Conservation (phyloP, 2,329 filamentous ascomycete species). For the Albophoma yamanashiensis region DNA sequence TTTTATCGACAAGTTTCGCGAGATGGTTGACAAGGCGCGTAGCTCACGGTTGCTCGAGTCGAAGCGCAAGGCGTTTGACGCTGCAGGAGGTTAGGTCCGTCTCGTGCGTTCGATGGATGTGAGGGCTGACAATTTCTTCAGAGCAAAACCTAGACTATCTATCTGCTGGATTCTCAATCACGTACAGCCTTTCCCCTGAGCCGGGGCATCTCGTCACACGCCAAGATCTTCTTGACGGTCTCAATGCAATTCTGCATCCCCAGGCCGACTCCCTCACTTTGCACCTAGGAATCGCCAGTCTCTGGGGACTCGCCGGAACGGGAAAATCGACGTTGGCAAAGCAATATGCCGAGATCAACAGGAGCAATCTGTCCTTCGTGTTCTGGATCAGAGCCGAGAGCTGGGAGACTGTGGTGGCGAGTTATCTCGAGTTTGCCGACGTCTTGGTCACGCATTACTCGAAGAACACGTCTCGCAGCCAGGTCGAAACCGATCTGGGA, state of each 20-base stretch:
- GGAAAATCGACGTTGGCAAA: slow-evolving; percentile 14
- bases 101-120: background rate
- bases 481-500: slow-evolving; percentile 13
- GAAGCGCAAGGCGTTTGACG: slow-evolving; percentile 10
- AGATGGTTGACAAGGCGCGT: slow-evolving; percentile 9
- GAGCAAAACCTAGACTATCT: slow-evolving; percentile 9
- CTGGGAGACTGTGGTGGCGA: slow-evolving; percentile 14
- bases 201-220: slow-evolving; percentile 7
- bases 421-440: slow-evolving; percentile 14
- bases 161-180: slow-evolving; percentile 7
- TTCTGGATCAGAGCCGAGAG: slow-evolving; percentile 16
- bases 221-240: slow-evolving; percentile 6
- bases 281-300: slow-evolving; percentile 9
- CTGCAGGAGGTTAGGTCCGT: slow-evolving; percentile 6
- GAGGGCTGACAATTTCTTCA: background rate
- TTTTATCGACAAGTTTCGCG: slow-evolving; percentile 11
- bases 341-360: slow-evolving; percentile 11
- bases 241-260: slow-evolving; percentile 8
- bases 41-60: slow-evolving; percentile 7
- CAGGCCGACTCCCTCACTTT: slow-evolving; percentile 2
- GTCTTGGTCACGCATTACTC: slow-evolving; percentile 11
- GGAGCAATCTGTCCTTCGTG: slow-evolving; percentile 11
- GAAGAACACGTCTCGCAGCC: slow-evolving; percentile 3
- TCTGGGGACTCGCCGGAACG: slow-evolving; percentile 11
- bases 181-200: slow-evolving; percentile 7